Evolutionary conservation across 148 eudicot species (phyloP).

Genomic region (Fallopia convolvulus): DNA sequence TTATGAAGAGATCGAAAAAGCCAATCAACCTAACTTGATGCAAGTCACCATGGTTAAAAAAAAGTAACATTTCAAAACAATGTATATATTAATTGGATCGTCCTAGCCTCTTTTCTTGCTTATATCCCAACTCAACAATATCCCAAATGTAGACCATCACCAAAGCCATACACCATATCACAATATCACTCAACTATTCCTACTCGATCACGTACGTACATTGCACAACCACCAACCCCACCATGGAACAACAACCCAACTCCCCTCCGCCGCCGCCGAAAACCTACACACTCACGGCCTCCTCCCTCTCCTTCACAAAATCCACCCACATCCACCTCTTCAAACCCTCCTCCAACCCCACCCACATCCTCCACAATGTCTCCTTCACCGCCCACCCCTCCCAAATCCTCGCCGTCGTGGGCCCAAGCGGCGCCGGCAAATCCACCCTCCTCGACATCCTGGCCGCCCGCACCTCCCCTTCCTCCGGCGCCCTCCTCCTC

Average conservation of each 20-base stretch:
- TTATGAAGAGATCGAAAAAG: neutral
- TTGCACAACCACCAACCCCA: neutral
- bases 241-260: neutral
- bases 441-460: constrained; percentile 81
- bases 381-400: constrained; percentile 69
- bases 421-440: constrained; percentile 93
- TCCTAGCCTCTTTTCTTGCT: neutral
- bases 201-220: too few relatives aligned
- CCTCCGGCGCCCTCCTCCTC: constrained; percentile 52
- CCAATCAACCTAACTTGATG: neutral
- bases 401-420: constrained; percentile 77
- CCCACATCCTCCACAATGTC: constrained; percentile 57
- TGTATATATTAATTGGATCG: neutral
- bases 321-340: constrained; percentile 37
- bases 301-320: constrained; percentile 70
- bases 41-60: too few relatives aligned
- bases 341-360: constrained; percentile 50
- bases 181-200: neutral
- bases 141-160: neutral
- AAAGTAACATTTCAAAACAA: too few relatives aligned
- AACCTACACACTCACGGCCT: constrained; percentile 58
- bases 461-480: constrained; percentile 53
- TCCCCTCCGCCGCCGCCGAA: constrained; percentile 14
- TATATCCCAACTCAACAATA: neutral
- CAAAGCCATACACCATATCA: neutral